phyloP scores from a whole-genome alignment of 192 early-diverging fungal genomes.

The Chytriomyces sp. region DNA sequence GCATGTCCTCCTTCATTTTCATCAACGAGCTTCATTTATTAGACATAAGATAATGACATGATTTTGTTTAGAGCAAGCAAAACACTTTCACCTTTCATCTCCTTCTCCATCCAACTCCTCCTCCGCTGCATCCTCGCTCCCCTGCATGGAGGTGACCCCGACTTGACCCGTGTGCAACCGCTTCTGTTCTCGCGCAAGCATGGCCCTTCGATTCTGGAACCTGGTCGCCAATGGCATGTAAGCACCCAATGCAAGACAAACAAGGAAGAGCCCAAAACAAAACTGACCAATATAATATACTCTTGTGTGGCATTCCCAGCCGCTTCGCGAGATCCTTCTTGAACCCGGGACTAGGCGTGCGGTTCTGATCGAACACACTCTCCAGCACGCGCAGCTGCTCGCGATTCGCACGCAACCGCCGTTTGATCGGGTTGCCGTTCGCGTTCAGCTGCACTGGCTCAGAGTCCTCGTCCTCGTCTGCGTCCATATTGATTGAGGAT shows the following conservation, averaged over 20 bases:
- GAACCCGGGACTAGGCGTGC: not conserved
- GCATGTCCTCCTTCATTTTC: too few relatives aligned
- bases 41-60: too few relatives aligned
- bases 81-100: too few relatives aligned
- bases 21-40: too few relatives aligned
- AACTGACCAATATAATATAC: constrained; percentile 23
- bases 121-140: too few relatives aligned
- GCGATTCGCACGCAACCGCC: constrained; percentile 24
- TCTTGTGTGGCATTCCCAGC: constrained; percentile 27
- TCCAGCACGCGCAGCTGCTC: constrained; percentile 23
- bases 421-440: constrained; percentile 23
- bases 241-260: not conserved
- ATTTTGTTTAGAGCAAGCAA: too few relatives aligned
- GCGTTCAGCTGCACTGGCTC: constrained; percentile 3
- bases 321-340: constrained; percentile 20
- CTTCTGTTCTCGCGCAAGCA: not conserved
- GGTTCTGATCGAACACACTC: constrained; percentile 19
- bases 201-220: constrained; percentile 30
- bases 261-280: not conserved
- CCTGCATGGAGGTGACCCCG: too few relatives aligned
- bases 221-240: not conserved
- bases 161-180: too few relatives aligned
- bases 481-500: not conserved
- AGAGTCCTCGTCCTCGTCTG: not conserved
- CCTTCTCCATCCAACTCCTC: too few relatives aligned